Evolutionary conservation across 129 eudicot genomes (phyloP).

Genomic region (Artemisia argyi): DNA sequence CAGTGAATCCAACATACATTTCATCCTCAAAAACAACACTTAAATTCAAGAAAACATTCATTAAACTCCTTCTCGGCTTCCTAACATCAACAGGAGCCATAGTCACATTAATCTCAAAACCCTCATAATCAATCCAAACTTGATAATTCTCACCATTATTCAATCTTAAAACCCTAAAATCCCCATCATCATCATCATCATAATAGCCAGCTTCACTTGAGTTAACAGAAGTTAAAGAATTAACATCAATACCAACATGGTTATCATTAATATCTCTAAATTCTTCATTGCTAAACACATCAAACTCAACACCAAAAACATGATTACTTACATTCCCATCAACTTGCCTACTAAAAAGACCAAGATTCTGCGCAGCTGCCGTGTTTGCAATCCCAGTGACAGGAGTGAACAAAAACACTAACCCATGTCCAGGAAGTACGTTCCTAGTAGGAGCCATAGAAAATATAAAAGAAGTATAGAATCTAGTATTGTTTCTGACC

Average conservation of each 20-base stretch:
- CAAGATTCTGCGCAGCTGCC: constrained; percentile 58
- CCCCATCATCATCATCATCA: constrained; percentile 30
- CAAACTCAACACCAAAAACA: constrained; percentile 75
- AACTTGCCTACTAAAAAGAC: constrained; percentile 49
- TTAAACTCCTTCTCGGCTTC: constrained; percentile 55
- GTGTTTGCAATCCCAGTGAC: constrained; percentile 44
- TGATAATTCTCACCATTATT: constrained; percentile 63
- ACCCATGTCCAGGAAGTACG: constrained; percentile 60
- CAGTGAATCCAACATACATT: constrained; percentile 82
- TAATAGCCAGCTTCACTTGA: constrained; percentile 61
- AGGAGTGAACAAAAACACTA: constrained; percentile 65
- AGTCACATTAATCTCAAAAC: constrained; percentile 53
- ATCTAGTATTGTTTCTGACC: constrained; percentile 39
- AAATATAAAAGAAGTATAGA: constrained; percentile 73
- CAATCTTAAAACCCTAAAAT: constrained; percentile 35
- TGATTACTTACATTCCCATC: constrained; percentile 47
- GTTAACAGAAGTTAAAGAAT: constrained; percentile 51
- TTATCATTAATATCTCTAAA: constrained; percentile 53
- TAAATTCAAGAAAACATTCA: constrained; percentile 43
- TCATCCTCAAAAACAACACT: constrained; percentile 65
- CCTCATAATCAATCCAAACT: constrained; percentile 79
- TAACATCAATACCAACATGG: constrained; percentile 77
- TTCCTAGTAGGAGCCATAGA: constrained; percentile 54
- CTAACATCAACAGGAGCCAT: constrained; percentile 58
- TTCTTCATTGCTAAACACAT: constrained; percentile 63